phyloP scores from a whole-genome alignment of 2,329 filamentous ascomycete genomes.

The Aspergillus fumigatus region DNA sequence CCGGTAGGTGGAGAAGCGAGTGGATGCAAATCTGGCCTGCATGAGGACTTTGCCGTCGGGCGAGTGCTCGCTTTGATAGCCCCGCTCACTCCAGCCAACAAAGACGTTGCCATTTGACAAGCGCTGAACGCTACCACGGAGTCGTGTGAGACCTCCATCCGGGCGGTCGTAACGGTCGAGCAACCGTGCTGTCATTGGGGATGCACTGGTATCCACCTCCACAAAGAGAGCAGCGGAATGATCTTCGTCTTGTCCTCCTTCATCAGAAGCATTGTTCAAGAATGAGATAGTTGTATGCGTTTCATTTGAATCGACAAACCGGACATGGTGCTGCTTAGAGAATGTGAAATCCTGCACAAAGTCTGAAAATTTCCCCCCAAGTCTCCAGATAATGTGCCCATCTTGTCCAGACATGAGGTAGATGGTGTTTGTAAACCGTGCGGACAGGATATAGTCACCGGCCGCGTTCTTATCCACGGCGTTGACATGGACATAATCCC shows the following conservation, averaged over 20 bases:
- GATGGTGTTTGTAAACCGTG: slow-evolving; percentile 35
- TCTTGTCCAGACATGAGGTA: slow-evolving; percentile 37
- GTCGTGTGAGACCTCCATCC: slow-evolving; percentile 29
- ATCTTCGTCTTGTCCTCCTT: slow-evolving; percentile 23
- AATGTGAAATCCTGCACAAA: slow-evolving; percentile 33
- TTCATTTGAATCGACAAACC: slow-evolving; percentile 27
- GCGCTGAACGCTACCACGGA: slow-evolving; percentile 33
- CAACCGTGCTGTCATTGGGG: slow-evolving; percentile 26
- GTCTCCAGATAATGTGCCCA: slow-evolving; percentile 36
- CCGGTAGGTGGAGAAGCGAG: slow-evolving; percentile 37
- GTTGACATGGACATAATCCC: slow-evolving; percentile 39
- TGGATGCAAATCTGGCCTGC: slow-evolving; percentile 32
- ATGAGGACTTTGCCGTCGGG: slow-evolving; percentile 32
- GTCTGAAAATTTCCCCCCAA: slow-evolving; percentile 31
- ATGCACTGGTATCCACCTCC: slow-evolving; percentile 23
- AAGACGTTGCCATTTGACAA: slow-evolving; percentile 36
- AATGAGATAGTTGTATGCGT: slow-evolving; percentile 29
- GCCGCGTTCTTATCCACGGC: slow-evolving; percentile 36
- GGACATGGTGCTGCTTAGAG: slow-evolving; percentile 36
- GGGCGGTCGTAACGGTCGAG: slow-evolving; percentile 30
- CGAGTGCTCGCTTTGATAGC: slow-evolving; percentile 34
- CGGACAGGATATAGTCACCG: slow-evolving; percentile 39
- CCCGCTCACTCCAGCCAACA: slow-evolving; percentile 34
- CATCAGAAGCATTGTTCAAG: slow-evolving; percentile 34
- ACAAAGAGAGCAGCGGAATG: slow-evolving; percentile 29